Percentiles rank a stretch among this genome's conserved stretches.
Conservation (phyloP, 1,284 basidiomycete genomes). For the Fomitiporia mediterranea region DNA sequence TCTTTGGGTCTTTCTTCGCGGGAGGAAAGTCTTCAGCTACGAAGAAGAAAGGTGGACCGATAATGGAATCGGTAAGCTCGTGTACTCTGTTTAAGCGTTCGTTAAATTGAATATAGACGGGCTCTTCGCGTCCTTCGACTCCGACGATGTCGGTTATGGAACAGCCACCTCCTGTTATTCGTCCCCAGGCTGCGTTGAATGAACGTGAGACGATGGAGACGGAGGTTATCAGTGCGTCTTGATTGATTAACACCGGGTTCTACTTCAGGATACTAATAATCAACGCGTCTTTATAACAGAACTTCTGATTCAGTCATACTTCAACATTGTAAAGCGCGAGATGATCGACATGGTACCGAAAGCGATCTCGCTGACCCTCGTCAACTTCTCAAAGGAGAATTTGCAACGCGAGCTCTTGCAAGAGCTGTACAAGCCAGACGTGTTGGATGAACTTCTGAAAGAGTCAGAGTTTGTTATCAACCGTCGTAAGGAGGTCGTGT, state of each 20-base stretch:
- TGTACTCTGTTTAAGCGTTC: constrained; percentile 2
- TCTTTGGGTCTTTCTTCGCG: constrained; percentile 95
- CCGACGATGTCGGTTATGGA: constrained; percentile 11
- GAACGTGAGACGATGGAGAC: constrained; percentile 98
- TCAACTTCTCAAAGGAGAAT: constrained; percentile 89
- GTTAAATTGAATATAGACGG: constrained; percentile 11
- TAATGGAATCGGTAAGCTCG: constrained; percentile 73
- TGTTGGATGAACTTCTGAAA: constrained; percentile 88
- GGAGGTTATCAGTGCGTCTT: constrained; percentile 92
- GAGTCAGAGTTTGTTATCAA: constrained; percentile 84
- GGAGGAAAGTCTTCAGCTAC: constrained; percentile 46
- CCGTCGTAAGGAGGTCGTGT: constrained; percentile 83
- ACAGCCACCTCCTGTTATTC: constrained; percentile 83
- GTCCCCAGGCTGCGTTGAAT: constrained; percentile 88
- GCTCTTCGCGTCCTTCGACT: constrained; percentile 16
- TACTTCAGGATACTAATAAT: not conserved
- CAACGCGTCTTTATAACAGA: constrained; percentile 58
- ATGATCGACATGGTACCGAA: constrained; percentile 99
- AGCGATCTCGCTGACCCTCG: constrained; percentile 92
- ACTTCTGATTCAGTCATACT: constrained; percentile 89
- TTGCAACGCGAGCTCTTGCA: constrained; percentile 86
- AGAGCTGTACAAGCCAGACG: constrained; percentile 88
- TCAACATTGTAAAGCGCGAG: constrained; percentile 96
- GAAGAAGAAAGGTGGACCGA: constrained; percentile 72
- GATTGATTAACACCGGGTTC: constrained; percentile 7